A percentile compares a stretch with the other conserved stretches of the same genome.
Evolutionary conservation across 192 early-diverging fungal genomes (phyloP).

Genomic region (Dissophora globulifera): DNA sequence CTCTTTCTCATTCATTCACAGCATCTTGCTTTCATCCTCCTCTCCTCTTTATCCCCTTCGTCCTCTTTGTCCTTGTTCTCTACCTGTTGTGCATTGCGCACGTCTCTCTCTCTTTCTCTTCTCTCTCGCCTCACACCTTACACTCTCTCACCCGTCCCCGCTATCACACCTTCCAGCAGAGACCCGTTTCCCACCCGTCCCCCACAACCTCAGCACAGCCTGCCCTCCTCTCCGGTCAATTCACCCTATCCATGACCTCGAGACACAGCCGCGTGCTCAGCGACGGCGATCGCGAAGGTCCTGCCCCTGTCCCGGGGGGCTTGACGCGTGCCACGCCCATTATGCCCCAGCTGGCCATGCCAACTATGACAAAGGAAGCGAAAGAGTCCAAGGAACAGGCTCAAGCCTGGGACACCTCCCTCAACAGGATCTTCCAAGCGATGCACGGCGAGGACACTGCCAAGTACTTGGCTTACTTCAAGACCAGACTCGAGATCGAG

Average conservation of each 20-base stretch:
- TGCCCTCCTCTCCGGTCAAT: neutral
- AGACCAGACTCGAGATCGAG: constrained; percentile 40
- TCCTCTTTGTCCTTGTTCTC: too few species aligned
- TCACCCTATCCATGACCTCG: constrained; percentile 2
- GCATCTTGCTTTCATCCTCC: neutral
- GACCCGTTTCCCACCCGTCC: neutral
- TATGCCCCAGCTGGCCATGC: constrained; percentile 43
- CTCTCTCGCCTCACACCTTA: neutral
- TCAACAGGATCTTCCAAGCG: constrained; percentile 47
- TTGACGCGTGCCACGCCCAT: constrained; percentile 39
- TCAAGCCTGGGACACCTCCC: constrained; percentile 31
- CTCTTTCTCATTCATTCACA: too few species aligned
- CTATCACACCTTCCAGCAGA: neutral
- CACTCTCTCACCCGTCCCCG: neutral
- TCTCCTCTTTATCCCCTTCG: neutral
- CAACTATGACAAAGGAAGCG: constrained; percentile 36
- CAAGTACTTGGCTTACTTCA: constrained; percentile 40
- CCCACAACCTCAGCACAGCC: neutral
- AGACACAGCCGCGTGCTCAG: neutral
- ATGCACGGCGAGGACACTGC: constrained; percentile 51
- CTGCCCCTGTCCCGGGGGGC: neutral
- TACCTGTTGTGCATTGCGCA: too few species aligned
- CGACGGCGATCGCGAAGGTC: neutral
- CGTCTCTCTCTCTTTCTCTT: neutral
- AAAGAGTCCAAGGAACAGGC: constrained; percentile 43